Evolutionary conservation across 2,329 filamentous ascomycete genomes (phyloP), one percentile per base, ranked within the genome.

Genomic region (Thermothelomyces thermophilus): DNA sequence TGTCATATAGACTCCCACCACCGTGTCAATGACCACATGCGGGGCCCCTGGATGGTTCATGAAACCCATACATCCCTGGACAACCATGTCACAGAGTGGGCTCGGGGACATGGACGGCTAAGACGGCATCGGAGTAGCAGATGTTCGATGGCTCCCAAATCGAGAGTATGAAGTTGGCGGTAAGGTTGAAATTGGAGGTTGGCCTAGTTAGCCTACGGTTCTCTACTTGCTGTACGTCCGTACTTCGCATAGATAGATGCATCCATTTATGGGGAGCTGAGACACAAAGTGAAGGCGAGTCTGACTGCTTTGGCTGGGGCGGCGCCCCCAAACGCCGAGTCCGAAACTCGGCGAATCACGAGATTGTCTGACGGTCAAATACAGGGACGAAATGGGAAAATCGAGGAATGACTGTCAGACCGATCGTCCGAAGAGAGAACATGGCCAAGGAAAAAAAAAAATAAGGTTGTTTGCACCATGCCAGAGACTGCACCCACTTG

Each of bases 41-140:
- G 43, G 33, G 43, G 26, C 13, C 11, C 17, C 39, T 26, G 30
- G 14, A 46, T 43, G 19, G 36, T 43, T 34, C 45, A 46, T 49
- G 47, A 51, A 55, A 52, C 51, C 36, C 46, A n/a, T n/a, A n/a
- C 30, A 43, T 43, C 35, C 52, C 50, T 46, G 52, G 45, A 48
- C 33, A 45, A 44, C 41, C 24, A 26, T 34, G 50, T 34, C 41
- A 19, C 30, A 52, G 24, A 6, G 14, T 17, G 45, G 5, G 19
- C 33, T n/a, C 16, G 16, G 22, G 28, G 17, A n/a, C 14, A 7
- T 20, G 13, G 28, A n/a, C 40, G 20, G 22, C 2, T 24, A 26
- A 6, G 24, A 26, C 24, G 19, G 42, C 20, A 20, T 9, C 19
- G 30, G 22, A 31, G 22, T n/a, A 11, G 11, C 16, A 5, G 33